Evolutionary conservation across 2,329 filamentous ascomycete species (phyloP).

Genomic region (Trichoderma guizhouense): DNA sequence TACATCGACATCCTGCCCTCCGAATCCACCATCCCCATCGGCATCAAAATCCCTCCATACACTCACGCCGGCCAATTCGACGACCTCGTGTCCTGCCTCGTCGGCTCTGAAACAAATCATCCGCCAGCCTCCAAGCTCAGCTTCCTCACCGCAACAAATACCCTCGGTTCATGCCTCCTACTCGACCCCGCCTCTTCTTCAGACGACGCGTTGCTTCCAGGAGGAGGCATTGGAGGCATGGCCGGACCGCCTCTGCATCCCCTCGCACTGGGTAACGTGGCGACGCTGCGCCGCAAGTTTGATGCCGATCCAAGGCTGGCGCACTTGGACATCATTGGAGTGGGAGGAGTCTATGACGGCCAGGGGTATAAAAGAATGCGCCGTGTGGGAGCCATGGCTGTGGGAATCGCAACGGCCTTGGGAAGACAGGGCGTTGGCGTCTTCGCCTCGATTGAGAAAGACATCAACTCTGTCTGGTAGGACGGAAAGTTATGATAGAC

Average conservation of each 20-base stretch:
- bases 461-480: conserved; percentile 25
- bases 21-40: conserved; percentile 42
- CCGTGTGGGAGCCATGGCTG: conserved; percentile 60
- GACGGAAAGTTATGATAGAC: too few species aligned
- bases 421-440: conserved; percentile 60
- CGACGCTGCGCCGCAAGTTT: conserved; percentile 60
- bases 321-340: conserved; percentile 63
- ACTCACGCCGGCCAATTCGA: conserved; percentile 66
- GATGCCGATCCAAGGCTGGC: conserved; percentile 46
- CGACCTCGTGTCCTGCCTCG: conserved; percentile 52
- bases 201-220: conserved; percentile 41
- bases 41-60: conserved; percentile 74
- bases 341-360: conserved; percentile 67
- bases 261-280: conserved; percentile 71
- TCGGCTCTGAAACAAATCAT: not conserved
- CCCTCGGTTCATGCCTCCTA: conserved; percentile 63
- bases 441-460: conserved; percentile 55
- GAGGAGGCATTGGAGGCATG: conserved; percentile 64
- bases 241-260: conserved; percentile 71
- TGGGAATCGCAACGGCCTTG: conserved; percentile 67
- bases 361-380: conserved; percentile 64
- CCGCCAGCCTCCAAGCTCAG: conserved; percentile 39
- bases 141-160: conserved; percentile 75
- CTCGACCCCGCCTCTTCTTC: conserved; percentile 55
- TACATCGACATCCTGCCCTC: conserved; percentile 53